Evolutionary conservation across 345 rosid species (phyloP).

Genomic region (Arabis hirsuta): DNA sequence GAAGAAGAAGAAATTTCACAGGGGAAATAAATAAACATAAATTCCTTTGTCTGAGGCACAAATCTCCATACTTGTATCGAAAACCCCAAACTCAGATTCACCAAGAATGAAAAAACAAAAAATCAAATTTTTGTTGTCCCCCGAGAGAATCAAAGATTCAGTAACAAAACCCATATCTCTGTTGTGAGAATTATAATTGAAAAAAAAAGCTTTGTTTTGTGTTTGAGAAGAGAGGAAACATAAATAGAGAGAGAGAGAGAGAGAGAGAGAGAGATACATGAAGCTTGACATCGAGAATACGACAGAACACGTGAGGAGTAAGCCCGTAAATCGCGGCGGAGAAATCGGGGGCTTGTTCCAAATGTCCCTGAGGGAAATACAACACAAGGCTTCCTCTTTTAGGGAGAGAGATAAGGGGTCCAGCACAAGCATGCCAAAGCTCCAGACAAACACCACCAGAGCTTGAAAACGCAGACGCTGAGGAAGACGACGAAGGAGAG

Average conservation of each 20-base stretch:
- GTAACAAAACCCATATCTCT: conserved; percentile 13
- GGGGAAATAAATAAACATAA: conserved; percentile 3
- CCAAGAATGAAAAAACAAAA: not conserved
- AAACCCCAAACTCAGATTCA: conserved; percentile 32
- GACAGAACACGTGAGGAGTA: conserved; percentile 83
- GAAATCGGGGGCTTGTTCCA: conserved; percentile 79
- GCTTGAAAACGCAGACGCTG: conserved; percentile 49
- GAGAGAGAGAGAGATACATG: conserved; percentile 54
- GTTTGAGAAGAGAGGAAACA: not conserved
- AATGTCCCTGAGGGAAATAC: conserved; percentile 94
- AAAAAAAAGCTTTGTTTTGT: not conserved
- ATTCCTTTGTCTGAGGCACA: conserved; percentile 33
- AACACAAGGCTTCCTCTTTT: conserved; percentile 80
- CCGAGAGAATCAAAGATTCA: conserved; percentile 12
- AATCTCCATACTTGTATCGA: conserved; percentile 35
- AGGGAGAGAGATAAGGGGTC: conserved; percentile 89
- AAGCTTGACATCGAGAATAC: conserved; percentile 93
- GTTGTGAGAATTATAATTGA: too few relatives aligned
- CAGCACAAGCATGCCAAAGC: conserved; percentile 99
- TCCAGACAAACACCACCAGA: conserved; percentile 77
- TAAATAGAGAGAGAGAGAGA: conserved; percentile 17
- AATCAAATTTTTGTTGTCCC: not conserved
- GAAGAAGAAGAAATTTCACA: not conserved
- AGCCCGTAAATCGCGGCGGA: conserved; percentile 66
- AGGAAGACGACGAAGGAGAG: conserved; percentile 65